A percentile compares a stretch with the other conserved stretches of the same genome.
Conservation (phyloP, 225 moss, liverwort and hornwort genomes). For the Bryoerythrophyllum caledonicum region DNA sequence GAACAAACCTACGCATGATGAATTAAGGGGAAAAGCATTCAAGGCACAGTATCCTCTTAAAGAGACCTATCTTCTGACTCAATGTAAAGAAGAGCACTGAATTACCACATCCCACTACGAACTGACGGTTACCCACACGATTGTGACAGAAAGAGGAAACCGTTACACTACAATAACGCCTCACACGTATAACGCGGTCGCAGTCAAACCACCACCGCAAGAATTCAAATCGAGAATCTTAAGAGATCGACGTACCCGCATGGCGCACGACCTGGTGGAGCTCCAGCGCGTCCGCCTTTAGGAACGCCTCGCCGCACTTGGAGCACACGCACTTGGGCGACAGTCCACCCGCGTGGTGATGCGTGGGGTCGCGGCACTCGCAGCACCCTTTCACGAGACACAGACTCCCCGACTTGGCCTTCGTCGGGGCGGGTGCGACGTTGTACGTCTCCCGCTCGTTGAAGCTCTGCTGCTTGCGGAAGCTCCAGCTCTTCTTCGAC, state of each 20-base stretch:
- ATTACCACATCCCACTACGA: neutral
- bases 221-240: too few species aligned
- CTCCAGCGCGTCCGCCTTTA: conserved; percentile 80
- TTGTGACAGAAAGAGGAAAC: neutral
- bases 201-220: neutral
- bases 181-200: neutral
- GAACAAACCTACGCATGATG: too few species aligned
- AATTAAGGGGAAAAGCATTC: too few species aligned
- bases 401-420: conserved; percentile 22
- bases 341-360: neutral
- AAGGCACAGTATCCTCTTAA: too few species aligned
- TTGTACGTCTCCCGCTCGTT: conserved; percentile 12
- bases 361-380: conserved; percentile 35
- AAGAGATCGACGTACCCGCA: conserved; percentile 50
- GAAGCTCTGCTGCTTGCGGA: conserved; percentile 43
- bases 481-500: conserved; percentile 32
- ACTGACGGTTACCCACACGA: conserved; percentile 1
- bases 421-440: neutral
- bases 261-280: conserved; percentile 82
- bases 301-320: conserved; percentile 84
- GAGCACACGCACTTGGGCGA: conserved; percentile 71
- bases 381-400: conserved; percentile 53
- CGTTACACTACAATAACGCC: neutral
- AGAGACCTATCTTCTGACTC: too few species aligned
- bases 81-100: neutral